A percentile compares a stretch with the other conserved stretches of the same genome.
phyloP scores from a whole-genome alignment of 495 filamentous ascomycete species.

The Physcia stellaris region DNA sequence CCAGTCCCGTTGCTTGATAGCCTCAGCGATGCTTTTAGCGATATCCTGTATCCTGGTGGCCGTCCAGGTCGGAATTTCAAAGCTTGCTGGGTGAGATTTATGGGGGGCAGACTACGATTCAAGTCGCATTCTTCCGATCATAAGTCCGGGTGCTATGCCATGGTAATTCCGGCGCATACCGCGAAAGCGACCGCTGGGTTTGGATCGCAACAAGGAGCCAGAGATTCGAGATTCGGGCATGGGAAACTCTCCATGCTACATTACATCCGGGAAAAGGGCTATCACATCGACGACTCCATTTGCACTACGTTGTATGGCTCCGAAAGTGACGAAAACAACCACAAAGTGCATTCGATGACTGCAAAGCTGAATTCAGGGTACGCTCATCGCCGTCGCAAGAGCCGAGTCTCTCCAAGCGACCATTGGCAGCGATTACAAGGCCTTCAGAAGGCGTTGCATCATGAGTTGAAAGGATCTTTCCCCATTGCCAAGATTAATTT shows the following conservation, averaged over 20 bases:
- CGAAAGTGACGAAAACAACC: too few relatives aligned
- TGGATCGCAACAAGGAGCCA: conserved; percentile 3
- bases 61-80: conserved; percentile 15
- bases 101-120: conserved; percentile 16
- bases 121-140: conserved; percentile 7
- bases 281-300: conserved; percentile 5
- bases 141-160: conserved; percentile 11
- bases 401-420: background rate
- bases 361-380: background rate
- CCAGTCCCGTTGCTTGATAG: conserved; percentile 14
- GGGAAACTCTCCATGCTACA: conserved; percentile 11
- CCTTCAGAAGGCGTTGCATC: conserved; percentile 4
- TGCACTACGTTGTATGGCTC: too few relatives aligned
- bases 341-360: background rate
- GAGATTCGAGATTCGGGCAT: conserved; percentile 12
- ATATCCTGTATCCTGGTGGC: conserved; percentile 15
- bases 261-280: conserved; percentile 11
- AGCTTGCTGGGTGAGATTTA: conserved; percentile 12
- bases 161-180: conserved; percentile 13
- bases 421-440: too few relatives aligned
- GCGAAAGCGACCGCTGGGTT: conserved; percentile 17
- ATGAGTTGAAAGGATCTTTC: conserved; percentile 8
- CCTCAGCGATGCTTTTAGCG: conserved; percentile 5
- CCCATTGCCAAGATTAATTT: conserved; percentile 14
- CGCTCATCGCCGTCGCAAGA: background rate